Conservation (phyloP, 2,329 filamentous ascomycete species). For the Sclerotinia nivalis region DNA sequence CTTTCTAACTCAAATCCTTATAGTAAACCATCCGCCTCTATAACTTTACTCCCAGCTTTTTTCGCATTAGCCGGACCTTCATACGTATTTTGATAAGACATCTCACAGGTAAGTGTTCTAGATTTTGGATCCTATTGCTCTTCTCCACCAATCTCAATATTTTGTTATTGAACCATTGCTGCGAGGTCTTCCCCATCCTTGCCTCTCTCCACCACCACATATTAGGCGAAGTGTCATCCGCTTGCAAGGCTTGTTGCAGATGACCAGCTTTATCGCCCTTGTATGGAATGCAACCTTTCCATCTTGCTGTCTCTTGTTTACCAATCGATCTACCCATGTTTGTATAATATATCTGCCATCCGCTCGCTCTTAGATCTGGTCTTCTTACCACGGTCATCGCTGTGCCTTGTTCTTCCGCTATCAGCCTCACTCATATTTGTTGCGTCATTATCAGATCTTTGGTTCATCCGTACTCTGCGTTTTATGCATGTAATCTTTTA, state of each 20-base stretch:
- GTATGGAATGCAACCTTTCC: slow-evolving; percentile 32
- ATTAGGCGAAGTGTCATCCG: slow-evolving; percentile 37
- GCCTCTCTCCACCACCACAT: slow-evolving; percentile 29
- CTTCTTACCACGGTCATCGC: slow-evolving; percentile 32
- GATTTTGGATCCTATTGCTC: slow-evolving; percentile 26
- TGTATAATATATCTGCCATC: slow-evolving; percentile 40
- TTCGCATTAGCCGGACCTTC: not conserved
- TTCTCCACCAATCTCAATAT: slow-evolving; percentile 25
- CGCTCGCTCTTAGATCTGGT: slow-evolving; percentile 36
- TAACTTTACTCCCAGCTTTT: not conserved
- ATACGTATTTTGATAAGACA: slow-evolving; percentile 12
- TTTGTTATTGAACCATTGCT: slow-evolving; percentile 22
- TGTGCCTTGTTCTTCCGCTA: slow-evolving; percentile 20
- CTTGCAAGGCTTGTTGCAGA: slow-evolving; percentile 36
- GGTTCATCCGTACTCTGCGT: slow-evolving; percentile 10
- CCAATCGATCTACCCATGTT: slow-evolving; percentile 39
- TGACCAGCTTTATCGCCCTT: slow-evolving; percentile 35
- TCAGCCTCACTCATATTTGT: slow-evolving; percentile 16
- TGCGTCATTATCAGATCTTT: slow-evolving; percentile 17
- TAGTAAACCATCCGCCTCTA: slow-evolving; percentile 25
- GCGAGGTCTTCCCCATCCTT: slow-evolving; percentile 32
- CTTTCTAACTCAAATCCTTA: slow-evolving; percentile 27
- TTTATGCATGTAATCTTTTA: slow-evolving; percentile 16
- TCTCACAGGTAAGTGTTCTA: slow-evolving; percentile 31
- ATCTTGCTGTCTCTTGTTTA: slow-evolving; percentile 34